Evolutionary conservation across 345 rosid species (phyloP).

Genomic region (Aegle marmelos): DNA sequence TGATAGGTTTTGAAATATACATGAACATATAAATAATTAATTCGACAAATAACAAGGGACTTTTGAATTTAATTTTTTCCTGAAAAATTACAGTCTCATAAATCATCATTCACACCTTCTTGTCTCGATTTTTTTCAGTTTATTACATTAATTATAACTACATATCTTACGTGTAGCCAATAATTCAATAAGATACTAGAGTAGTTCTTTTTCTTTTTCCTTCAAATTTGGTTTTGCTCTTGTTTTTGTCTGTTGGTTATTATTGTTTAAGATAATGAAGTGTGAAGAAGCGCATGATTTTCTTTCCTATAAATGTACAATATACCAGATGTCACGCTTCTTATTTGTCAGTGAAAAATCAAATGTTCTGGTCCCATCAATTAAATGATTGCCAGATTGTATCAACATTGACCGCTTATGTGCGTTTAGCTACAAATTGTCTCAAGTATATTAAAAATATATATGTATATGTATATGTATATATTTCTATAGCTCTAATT

Average conservation of each 20-base stretch:
- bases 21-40: background rate
- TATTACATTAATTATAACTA: no score
- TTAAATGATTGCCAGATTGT: slow-evolving; percentile 8
- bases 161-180: background rate
- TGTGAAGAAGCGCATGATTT: background rate
- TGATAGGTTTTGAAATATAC: no score
- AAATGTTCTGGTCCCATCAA: slow-evolving; percentile 4
- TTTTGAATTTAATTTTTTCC: no score
- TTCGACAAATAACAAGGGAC: no score
- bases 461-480: background rate
- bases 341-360: background rate
- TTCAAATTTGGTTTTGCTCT: no score
- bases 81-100: background rate
- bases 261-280: background rate
- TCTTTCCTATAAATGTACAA: background rate
- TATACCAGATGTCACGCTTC: background rate
- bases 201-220: no score
- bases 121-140: background rate
- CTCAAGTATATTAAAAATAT: no score
- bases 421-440: background rate
- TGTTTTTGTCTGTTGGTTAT: no score
- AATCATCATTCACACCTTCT: background rate
- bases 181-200: background rate
- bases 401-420: background rate
- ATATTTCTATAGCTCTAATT: background rate